A percentile compares a stretch with the other conserved stretches of the same genome.
phyloP scores from a whole-genome alignment of 495 filamentous ascomycete genomes.

The Penicillium steckii region DNA sequence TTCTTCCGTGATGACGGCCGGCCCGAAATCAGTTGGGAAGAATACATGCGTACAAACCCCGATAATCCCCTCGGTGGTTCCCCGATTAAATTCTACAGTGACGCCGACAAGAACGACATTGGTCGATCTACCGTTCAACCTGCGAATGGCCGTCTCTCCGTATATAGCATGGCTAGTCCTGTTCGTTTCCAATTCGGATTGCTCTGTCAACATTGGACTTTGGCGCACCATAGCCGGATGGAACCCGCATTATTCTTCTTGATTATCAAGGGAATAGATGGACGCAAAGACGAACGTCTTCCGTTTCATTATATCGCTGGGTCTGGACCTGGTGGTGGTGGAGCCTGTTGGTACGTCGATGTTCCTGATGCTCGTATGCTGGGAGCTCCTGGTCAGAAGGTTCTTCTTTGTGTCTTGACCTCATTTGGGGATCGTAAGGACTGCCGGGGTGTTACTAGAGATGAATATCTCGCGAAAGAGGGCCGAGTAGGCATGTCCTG shows the following conservation, averaged over 20 bases:
- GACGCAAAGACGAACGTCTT: constrained; percentile 62
- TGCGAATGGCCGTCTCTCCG: constrained; percentile 51
- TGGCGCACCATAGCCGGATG: constrained; percentile 59
- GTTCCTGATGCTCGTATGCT: constrained; percentile 58
- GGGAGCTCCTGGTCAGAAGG: constrained; percentile 65
- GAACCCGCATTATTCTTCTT: constrained; percentile 66
- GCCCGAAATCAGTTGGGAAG: constrained; percentile 65
- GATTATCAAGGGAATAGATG: constrained; percentile 62
- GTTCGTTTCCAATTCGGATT: constrained; percentile 76
- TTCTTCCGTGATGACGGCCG: constrained; percentile 67
- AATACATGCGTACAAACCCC: constrained; percentile 65
- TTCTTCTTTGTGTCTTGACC: constrained; percentile 61
- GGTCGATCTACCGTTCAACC: constrained; percentile 63
- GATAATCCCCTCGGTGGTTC: constrained; percentile 38
- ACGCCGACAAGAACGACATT: constrained; percentile 60
- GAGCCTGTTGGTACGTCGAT: constrained; percentile 76
- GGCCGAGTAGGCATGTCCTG: constrained; percentile 61
- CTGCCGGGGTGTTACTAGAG: constrained; percentile 64
- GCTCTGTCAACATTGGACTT: constrained; percentile 76
- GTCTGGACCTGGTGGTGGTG: constrained; percentile 51
- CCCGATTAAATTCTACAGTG: constrained; percentile 52
- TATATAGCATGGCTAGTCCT: constrained; percentile 46
- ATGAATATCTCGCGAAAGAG: constrained; percentile 62
- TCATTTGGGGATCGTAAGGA: constrained; percentile 58
- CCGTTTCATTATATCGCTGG: constrained; percentile 49